These are phyloP conservation scores for Fomitopsis betulina DNA, from an alignment of 1,284 basidiomycete species.

Conservation along the genomic window DNA sequence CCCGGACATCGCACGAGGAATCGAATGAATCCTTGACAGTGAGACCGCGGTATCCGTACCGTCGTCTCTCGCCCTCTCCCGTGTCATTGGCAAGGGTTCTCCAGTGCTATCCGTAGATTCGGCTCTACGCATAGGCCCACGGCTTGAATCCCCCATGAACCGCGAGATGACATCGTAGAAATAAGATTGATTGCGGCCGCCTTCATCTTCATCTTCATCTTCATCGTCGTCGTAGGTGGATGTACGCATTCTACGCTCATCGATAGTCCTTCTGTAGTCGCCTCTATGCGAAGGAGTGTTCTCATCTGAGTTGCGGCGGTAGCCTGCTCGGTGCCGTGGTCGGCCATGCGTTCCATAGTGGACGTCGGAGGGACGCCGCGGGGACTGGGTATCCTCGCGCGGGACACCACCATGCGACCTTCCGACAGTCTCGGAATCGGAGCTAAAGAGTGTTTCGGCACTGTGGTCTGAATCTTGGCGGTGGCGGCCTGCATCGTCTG, in stretches of 20 bases:
- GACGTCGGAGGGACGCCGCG: neutral
- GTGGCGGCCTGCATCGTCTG: no score
- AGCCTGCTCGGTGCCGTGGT: neutral
- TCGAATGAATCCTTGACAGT: neutral
- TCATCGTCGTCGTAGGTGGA: neutral
- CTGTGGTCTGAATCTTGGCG: constrained; percentile 6
- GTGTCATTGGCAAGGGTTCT: constrained; percentile 36
- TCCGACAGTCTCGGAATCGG: constrained; percentile 1
- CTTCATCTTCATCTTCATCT: constrained; percentile 11
- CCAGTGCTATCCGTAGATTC: constrained; percentile 17
- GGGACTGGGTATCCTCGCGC: neutral
- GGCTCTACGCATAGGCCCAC: neutral
- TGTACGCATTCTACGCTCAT: neutral
- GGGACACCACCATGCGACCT: neutral
- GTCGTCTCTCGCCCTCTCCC: constrained; percentile 13
- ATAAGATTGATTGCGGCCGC: neutral
- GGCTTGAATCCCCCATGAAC: neutral
- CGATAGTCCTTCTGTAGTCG: neutral
- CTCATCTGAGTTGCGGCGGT: constrained; percentile 4
- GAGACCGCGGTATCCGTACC: constrained; percentile 4
- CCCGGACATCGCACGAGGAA: neutral
- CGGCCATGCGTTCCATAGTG: neutral
- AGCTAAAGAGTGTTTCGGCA: constrained; percentile 8
- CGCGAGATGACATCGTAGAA: neutral
- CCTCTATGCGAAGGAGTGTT: neutral